Base-by-base conservation (phyloP, 1,139 yeast genomes). In the Nematodospora anomalae region DNA sequence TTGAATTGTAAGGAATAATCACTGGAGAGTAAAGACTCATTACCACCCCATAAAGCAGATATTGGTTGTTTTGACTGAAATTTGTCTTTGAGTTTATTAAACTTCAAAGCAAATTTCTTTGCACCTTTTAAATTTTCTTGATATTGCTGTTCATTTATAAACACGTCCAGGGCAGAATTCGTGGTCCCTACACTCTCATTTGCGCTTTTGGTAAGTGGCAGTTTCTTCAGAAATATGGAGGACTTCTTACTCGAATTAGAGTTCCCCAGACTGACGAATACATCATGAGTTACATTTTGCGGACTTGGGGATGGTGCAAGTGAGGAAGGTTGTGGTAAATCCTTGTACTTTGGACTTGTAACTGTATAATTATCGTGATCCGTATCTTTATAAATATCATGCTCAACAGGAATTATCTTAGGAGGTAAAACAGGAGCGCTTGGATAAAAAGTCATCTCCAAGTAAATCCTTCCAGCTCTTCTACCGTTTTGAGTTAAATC, bases 361-460 rank as follows among this genome's bases (percentile, higher is more conserved):
- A 28, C 11, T n/a, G n/a, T n/a, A 13, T 28, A 6, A 5, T 14
- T 24, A 12, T 20, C 5, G n/a, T n/a, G n/a, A 4, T 24, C 23
- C 4, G 13, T 13, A 12, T 30, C 15, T 4, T n/a, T 18, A 23
- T 15, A 13, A 4, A 12, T 6, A 4, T 24, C 28, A 21, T 13
- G 23, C 13, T 16, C 26, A 12, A 20, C 27, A 13, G 30, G 13
- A 24, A 51, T 47, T 7, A 67, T 39, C 41, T 71, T 71, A 2
- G 76, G 74, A 2, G 77, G 79, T 26, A 67, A 47, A 6, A 70
- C 51, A 0, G 79, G 81, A 2, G 76, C 71, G 12, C 72, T 60
- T 0, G 96, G 94, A 54, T 87, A 88, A 53, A 87, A 92, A 0
- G 97, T 88, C 84, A 92, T 83, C 53, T 92, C 97, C 37, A 94